Evolutionary conservation across 345 rosid genomes (phyloP).

Genomic region (Eucalyptus brandiana): DNA sequence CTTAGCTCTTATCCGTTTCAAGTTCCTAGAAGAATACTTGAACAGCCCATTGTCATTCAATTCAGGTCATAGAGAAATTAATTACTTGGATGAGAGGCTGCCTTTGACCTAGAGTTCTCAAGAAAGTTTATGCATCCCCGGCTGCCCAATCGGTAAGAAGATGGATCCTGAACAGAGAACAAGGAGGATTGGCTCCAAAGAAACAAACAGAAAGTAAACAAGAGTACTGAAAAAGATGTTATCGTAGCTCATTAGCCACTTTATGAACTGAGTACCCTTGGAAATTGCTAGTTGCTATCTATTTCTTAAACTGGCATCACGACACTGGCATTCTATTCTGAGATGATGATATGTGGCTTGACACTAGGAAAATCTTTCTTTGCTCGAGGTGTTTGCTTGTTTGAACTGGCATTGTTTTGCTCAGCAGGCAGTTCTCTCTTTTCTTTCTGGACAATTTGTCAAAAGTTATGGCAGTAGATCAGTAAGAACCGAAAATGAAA

Average conservation of each 20-base stretch:
- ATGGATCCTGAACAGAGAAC: background rate
- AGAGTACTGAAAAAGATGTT: background rate
- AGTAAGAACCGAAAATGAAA: background rate
- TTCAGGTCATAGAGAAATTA: background rate
- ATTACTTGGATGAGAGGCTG: background rate
- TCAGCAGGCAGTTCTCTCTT: background rate
- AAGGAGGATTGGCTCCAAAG: background rate
- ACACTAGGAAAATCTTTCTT: background rate
- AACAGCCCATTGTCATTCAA: background rate
- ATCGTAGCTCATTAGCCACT: background rate
- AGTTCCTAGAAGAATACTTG: background rate
- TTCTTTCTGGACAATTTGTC: background rate
- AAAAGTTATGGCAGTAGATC: background rate
- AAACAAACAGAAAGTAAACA: background rate
- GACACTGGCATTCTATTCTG: background rate
- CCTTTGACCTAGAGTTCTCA: background rate
- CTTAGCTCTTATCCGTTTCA: background rate
- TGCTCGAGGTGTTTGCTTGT: background rate
- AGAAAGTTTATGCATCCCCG: background rate
- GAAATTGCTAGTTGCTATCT: background rate
- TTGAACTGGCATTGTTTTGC: background rate
- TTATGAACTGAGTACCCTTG: background rate
- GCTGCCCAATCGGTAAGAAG: background rate
- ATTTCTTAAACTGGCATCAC: background rate
- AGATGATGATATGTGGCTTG: background rate